Base-by-base conservation (phyloP, 75 land plant species). In the Picea glauca region DNA sequence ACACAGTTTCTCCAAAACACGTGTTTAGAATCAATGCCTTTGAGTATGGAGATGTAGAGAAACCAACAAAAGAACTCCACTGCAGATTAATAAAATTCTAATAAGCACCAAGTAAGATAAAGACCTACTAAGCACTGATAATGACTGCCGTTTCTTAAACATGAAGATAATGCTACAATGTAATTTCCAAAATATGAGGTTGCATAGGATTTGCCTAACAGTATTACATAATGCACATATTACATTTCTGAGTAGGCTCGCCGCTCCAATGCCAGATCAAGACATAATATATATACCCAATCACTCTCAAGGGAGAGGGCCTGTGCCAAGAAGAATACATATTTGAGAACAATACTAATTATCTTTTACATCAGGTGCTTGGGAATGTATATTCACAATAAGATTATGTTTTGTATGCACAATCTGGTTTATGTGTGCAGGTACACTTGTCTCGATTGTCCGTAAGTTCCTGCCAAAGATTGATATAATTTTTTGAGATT, bases 401-500 rank as follows among this genome's bases (percentile, higher is more conserved):
- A 20, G 0, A 46, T n/a, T 70, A 70, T 70, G 54, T 40, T 43
- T 70, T 70, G 74, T 40, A 70, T 70, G 54, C 21, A 70, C 74
- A 70, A 18, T 70, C 74, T 43, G 74, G 75, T 14, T 30, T 30
- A 56, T 56, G 50, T 67, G 76, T 20, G 54, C 80, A 78, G n/a
- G 80, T 67, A 57, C 80, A 78, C 18, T 67, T 78, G 17, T 32
- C 80, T 46, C 76, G 50, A 23, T 78, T 46, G 56, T 78, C 58
- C 13, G 35, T 31, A 17, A 78, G 72, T 21, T 78, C 73, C 80
- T 78, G 80, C 75, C 73, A 74, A 32, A 46, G 58, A 30, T 60
- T 15, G 33, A 17, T 15, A 31, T 9, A 30, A 7, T 21, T 33
- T 32, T 63, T 32, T 60, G 18, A 77, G 46, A 14, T 75, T 30